phyloP scores from a whole-genome alignment of 2,329 filamentous ascomycete species.

The Fusarium ramigenum region DNA sequence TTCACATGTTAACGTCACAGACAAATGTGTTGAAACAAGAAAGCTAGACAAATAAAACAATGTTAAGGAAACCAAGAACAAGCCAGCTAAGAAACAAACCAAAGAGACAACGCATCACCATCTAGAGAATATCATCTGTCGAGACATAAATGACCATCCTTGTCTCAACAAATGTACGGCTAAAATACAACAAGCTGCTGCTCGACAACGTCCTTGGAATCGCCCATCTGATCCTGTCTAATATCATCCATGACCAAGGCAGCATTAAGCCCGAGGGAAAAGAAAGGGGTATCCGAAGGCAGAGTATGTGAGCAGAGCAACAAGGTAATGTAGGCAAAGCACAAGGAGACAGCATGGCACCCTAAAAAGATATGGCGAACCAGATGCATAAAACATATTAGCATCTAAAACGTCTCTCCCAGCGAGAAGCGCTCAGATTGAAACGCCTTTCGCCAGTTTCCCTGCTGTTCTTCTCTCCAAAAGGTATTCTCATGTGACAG shows the following conservation, averaged over 20 bases:
- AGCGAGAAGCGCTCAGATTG: conserved; percentile 21
- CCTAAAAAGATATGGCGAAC: conserved; percentile 45
- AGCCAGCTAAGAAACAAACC: conserved; percentile 50
- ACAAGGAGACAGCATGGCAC: conserved; percentile 28
- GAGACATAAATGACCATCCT: conserved; percentile 46
- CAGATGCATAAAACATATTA: conserved; percentile 38
- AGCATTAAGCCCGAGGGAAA: conserved; percentile 43
- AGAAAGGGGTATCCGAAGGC: conserved; percentile 43
- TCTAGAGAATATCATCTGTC: conserved; percentile 44
- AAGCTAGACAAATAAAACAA: conserved; percentile 40
- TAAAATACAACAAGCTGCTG: conserved; percentile 54
- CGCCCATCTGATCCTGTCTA: conserved; percentile 48
- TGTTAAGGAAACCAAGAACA: conserved; percentile 49
- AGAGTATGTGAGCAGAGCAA: conserved; percentile 40
- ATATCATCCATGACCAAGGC: conserved; percentile 45
- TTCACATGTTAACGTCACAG: neutral
- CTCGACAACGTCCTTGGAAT: conserved; percentile 42
- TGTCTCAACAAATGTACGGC: conserved; percentile 47
- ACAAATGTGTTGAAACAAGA: neutral
- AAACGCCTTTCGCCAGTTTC: conserved; percentile 32
- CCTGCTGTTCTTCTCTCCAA: conserved; percentile 37
- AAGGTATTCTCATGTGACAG: conserved; percentile 24
- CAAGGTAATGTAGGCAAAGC: conserved; percentile 20
- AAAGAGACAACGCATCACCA: conserved; percentile 47
- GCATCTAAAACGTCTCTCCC: conserved; percentile 29